These are phyloP conservation scores for Boletus speciosus DNA, from an alignment of 768 basidiomycete species.

Conservation along the genomic window DNA sequence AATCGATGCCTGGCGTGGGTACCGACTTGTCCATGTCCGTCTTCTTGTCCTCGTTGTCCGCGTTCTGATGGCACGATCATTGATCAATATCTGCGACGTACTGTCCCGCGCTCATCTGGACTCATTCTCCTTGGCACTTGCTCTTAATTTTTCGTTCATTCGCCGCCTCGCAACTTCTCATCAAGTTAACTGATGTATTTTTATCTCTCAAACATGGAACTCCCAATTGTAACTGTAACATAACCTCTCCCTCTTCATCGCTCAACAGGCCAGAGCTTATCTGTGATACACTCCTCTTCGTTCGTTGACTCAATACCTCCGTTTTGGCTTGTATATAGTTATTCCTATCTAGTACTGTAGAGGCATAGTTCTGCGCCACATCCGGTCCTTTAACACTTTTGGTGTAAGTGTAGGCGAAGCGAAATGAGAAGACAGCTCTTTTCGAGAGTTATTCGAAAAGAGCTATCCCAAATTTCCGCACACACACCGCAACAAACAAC, in stretches of 20 bases:
- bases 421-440: conserved; percentile 11
- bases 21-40: conserved; percentile 30
- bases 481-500: not conserved
- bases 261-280: conserved; percentile 1
- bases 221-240: conserved; percentile 27
- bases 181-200: conserved; percentile 25
- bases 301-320: conserved; percentile 8
- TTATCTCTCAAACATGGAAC: conserved; percentile 18
- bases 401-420: conserved; percentile 9
- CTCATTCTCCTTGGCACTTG: not conserved
- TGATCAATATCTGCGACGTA: not conserved
- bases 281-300: conserved; percentile 13
- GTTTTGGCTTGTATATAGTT: conserved; percentile 29
- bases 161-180: conserved; percentile 1
- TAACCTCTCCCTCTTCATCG: not conserved
- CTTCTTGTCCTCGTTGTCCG: conserved; percentile 31
- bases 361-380: conserved; percentile 2
- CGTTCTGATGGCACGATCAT: conserved; percentile 20
- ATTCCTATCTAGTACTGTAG: conserved; percentile 28
- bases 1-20: conserved; percentile 19
- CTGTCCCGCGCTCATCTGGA: conserved; percentile 7
- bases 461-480: conserved; percentile 1
- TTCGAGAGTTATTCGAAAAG: not conserved
- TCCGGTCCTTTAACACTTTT: not conserved
- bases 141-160: conserved; percentile 3